Base-by-base conservation (phyloP, 2,329 filamentous ascomycete genomes). In the Botrytis byssoidea region DNA sequence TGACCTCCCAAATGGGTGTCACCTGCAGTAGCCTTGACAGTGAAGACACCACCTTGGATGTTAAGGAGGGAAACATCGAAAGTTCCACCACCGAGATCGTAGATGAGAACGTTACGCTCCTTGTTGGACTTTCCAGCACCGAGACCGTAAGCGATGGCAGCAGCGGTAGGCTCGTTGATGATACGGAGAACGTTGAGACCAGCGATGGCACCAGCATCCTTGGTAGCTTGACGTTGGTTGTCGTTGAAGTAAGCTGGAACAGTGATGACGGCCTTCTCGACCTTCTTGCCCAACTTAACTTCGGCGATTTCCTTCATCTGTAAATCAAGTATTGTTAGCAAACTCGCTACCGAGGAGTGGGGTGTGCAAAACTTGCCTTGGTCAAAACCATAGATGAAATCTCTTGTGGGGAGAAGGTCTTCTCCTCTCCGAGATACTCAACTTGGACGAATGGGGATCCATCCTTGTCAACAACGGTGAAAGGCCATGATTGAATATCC, bases 241-340 rank as follows among this genome's bases (percentile, higher is more conserved):
- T 99, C 96, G 90, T 98, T 98, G 93, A 99, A 99, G 90, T 99
- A 99, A 83, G 96, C 96, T 74, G 96, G 96, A 74, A 98, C 96
- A 76, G 96, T 99, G 85, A 99, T 95, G 84, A 99, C 96, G 78
- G 96, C 96, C 91, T 98, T 98, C 87, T 96, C 91, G 82, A 98
- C 95, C 88, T 96, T 97, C 92, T 97, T 97, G 85, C 94, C 96
- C 81, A 99, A 91, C 90, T 99, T 98, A 85, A 89, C 89, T 89
- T 99, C 96, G 82, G 96, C 96, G 84, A 98, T 94, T 87, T 99
- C 96, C 90, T 97, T 97, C 95, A 98, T 98, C 95, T 97, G 81
- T 80, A 79, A 44, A 73, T n/a, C 22, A 59, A 51, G 12, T 25
- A 32, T 37, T 0, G 59, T 75, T 57, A 75, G 73, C 42, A 72